phyloP scores from a whole-genome alignment of 2,329 filamentous ascomycete species.

The Arachnopeziza araneosa region DNA sequence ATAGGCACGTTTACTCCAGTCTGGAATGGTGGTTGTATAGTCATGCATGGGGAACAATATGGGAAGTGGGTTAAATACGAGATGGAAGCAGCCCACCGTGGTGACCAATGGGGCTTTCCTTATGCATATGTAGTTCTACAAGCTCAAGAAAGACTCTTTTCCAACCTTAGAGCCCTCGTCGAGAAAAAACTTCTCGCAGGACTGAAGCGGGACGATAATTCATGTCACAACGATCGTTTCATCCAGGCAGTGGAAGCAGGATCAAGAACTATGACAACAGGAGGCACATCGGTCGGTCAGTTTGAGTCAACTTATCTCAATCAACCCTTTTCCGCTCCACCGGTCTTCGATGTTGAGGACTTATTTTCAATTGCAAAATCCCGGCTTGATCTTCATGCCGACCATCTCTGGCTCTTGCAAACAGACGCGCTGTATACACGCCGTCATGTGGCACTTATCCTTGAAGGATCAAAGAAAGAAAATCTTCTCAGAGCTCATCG shows the following conservation, averaged over 20 bases:
- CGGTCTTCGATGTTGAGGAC: not conserved
- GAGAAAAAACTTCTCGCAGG: conserved; percentile 6
- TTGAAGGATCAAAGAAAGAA: not conserved
- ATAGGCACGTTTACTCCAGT: not conserved
- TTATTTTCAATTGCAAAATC: not conserved
- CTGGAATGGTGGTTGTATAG: conserved; percentile 1
- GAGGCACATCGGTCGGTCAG: not conserved
- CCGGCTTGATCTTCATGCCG: not conserved
- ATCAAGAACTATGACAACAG: not conserved
- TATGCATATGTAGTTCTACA: conserved; percentile 11
- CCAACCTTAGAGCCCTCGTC: not conserved
- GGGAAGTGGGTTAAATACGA: conserved; percentile 5
- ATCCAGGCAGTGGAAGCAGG: not conserved
- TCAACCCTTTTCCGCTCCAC: not conserved
- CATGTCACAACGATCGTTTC: not conserved
- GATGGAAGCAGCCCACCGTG: not conserved
- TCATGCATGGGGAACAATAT: conserved; percentile 6
- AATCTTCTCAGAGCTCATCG: not conserved
- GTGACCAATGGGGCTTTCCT: conserved; percentile 12
- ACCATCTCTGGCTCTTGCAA: not conserved
- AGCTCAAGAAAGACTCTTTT: conserved; percentile 6
- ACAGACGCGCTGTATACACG: not conserved
- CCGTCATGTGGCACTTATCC: not conserved
- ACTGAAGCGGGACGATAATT: not conserved
- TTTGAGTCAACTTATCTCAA: not conserved